Conservation (phyloP, 208 protist genomes). For the Trypanosoma rangeli region DNA sequence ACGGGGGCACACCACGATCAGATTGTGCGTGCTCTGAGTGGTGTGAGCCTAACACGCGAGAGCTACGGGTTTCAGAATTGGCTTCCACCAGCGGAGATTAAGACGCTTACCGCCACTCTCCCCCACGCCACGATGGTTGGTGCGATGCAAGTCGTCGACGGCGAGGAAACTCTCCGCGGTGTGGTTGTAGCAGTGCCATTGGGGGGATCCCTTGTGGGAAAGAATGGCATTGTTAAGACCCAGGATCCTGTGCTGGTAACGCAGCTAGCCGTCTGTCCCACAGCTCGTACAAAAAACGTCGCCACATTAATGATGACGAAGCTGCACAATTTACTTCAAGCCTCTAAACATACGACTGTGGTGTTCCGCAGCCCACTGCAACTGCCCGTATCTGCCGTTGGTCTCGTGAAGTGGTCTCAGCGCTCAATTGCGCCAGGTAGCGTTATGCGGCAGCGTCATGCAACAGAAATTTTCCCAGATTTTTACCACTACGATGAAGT, state of each 20-base stretch:
- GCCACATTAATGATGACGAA: constrained; percentile 38
- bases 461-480: constrained; percentile 65
- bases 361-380: constrained; percentile 46
- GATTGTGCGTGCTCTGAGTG: constrained; percentile 6
- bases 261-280: constrained; percentile 38
- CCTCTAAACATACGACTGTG: constrained; percentile 24
- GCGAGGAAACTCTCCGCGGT: constrained; percentile 32
- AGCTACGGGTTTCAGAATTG: constrained; percentile 22
- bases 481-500: constrained; percentile 71
- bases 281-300: constrained; percentile 28
- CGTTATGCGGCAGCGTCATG: constrained; percentile 36
- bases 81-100: constrained; percentile 22
- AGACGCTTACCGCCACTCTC: constrained; percentile 21
- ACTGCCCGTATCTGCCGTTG: constrained; percentile 41
- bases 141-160: constrained; percentile 22
- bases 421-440: constrained; percentile 43
- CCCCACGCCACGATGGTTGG: constrained; percentile 26
- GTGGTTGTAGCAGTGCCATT: constrained; percentile 30
- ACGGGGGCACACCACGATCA: constrained; percentile 4
- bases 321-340: constrained; percentile 20
- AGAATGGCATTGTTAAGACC: not conserved
- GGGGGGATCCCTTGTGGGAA: constrained; percentile 19
- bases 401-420: constrained; percentile 75
- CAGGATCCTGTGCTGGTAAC: constrained; percentile 17
- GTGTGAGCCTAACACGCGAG: constrained; percentile 8